Evolutionary conservation across 345 rosid species (phyloP), one percentile per base, ranked within the genome.

Genomic region (Kernera saxatilis): DNA sequence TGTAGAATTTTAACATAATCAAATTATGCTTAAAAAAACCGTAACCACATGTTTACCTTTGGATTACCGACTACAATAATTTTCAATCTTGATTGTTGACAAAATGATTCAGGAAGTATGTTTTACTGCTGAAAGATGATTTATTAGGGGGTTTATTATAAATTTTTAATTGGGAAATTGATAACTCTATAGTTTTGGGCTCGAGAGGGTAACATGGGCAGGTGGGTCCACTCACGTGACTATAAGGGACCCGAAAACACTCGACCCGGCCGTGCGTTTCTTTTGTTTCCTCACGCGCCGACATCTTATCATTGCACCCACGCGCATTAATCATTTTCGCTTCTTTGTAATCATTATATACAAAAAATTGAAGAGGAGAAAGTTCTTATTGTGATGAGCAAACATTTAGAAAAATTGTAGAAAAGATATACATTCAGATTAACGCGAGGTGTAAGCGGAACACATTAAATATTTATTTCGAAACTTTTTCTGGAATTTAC

Each of bases 241-340:
- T 19, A 40, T 8, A 67, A 59, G 69, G 73, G 63, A 74, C 78
- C 56, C 73, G 69, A 67, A 66, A 67, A 74, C 78, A 74, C 64
- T 67, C 49, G 63, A 74, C 56, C 73, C 69, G 69, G 78, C 69
- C 78, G 78, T 74, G 78, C 78, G 73, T 67, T 60, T 0, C n/a
- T 26, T 60, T 25, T 68, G 78, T 67, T 35, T 18, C 74, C 73
- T 60, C 78, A 59, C 73, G 48, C 73, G 64, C 78, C 73, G 63
- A 67, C 78, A 74, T 21, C 67, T 39, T 74, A 58, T 67, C 60
- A 49, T 66, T 58, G 18, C 9, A 2, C 0, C 51, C 49, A 73
- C 77, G 71, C 77, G 56, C 65, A 64, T 52, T 18, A 41, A 25
- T 71, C 75, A 39, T 50, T 71, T 49, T 61, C 53, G 8, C 54